Percentiles rank a stretch among this genome's conserved stretches.
phyloP scores from a whole-genome alignment of 225 moss, liverwort and hornwort genomes.

The Ulota crispa region DNA sequence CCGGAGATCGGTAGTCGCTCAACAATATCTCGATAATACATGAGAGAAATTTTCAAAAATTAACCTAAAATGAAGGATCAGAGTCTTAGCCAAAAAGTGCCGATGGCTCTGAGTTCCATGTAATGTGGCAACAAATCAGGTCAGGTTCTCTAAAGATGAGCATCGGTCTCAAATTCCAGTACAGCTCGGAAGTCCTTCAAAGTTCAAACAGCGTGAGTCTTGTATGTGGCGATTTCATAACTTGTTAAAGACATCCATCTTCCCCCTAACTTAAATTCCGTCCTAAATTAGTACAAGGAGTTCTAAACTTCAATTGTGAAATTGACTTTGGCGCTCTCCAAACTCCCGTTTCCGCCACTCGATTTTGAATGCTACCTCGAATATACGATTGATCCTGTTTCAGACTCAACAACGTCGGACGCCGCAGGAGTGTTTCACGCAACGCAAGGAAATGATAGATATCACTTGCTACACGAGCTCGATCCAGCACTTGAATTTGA shows the following conservation, averaged over 20 bases:
- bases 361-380: too few relatives aligned
- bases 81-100: neutral
- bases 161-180: neutral
- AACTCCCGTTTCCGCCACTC: neutral
- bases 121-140: neutral
- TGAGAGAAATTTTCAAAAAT: fast-evolving
- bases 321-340: neutral
- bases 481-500: too few relatives aligned
- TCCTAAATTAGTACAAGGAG: fast-evolving
- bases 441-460: too few relatives aligned
- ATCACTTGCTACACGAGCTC: too few relatives aligned
- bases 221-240: neutral
- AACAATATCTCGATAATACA: neutral
- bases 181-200: fast-evolving
- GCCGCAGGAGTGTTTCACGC: too few relatives aligned
- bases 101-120: fast-evolving
- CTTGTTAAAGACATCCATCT: neutral
- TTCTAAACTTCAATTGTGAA: neutral
- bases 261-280: fast-evolving
- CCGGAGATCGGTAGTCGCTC: neutral
- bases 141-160: fast-evolving
- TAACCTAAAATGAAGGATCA: neutral
- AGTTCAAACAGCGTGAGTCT: neutral
- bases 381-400: too few relatives aligned
- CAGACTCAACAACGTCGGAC: too few relatives aligned